Evolutionary conservation across 768 basidiomycete species (phyloP).

Genomic region (Aureoboletus auriporus): DNA sequence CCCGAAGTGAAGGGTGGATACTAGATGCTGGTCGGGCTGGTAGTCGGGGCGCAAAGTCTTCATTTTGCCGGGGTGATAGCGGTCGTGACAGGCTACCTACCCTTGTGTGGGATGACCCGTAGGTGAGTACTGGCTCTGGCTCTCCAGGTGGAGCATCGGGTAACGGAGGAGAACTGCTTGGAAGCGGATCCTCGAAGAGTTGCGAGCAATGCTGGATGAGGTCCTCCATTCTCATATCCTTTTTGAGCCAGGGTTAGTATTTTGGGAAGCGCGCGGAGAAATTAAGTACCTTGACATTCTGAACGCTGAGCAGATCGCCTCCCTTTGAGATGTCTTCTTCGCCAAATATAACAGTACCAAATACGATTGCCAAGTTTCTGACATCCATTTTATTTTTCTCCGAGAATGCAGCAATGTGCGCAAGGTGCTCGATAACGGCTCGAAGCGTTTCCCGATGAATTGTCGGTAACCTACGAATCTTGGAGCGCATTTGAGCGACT

Average conservation of each 20-base stretch:
- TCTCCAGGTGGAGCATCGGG: slow-evolving; percentile 71
- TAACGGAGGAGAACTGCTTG: slow-evolving; percentile 59
- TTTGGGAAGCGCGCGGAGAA: slow-evolving; percentile 31
- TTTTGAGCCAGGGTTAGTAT: slow-evolving; percentile 2
- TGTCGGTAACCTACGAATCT: slow-evolving; percentile 76
- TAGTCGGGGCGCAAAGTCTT: slow-evolving; percentile 72
- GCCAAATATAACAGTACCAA: slow-evolving; percentile 85
- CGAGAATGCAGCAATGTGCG: slow-evolving; percentile 58
- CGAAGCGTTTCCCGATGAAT: slow-evolving; percentile 85
- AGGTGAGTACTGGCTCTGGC: slow-evolving; percentile 49
- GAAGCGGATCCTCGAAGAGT: slow-evolving; percentile 58
- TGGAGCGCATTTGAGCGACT: slow-evolving; percentile 80
- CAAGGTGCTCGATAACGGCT: slow-evolving; percentile 77
- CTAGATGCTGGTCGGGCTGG: slow-evolving; percentile 67
- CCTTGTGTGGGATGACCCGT: slow-evolving; percentile 72
- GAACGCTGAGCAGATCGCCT: slow-evolving; percentile 73
- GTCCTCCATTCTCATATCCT: slow-evolving; percentile 82
- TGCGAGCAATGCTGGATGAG: slow-evolving; percentile 65
- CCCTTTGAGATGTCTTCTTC: slow-evolving; percentile 85
- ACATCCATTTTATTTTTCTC: slow-evolving; percentile 92
- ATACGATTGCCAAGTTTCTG: slow-evolving; percentile 89
- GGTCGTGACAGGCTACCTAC: slow-evolving; percentile 39
- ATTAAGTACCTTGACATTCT: slow-evolving; percentile 60
- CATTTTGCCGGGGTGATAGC: slow-evolving; percentile 30
- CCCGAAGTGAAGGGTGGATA: slow-evolving; percentile 73